Evolutionary conservation across 257 asterid genomes (phyloP).

Genomic region (Ilex asprella): DNA sequence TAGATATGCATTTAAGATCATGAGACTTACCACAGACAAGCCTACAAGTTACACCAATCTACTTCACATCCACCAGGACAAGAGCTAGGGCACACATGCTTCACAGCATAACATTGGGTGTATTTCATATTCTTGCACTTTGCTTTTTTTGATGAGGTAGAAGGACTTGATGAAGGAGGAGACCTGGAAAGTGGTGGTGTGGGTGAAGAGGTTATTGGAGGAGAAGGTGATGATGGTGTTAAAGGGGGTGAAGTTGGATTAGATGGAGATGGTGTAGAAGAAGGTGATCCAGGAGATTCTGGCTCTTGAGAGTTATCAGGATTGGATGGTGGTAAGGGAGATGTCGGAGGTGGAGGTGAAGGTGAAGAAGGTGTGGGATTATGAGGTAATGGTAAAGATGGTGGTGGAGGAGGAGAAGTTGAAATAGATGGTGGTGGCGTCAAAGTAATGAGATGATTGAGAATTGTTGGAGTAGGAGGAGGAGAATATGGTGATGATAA

Average conservation of each 20-base stretch:
- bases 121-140: constrained; percentile 34
- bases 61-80: too few species aligned
- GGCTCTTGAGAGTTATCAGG: too few species aligned
- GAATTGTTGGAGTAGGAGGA: background rate
- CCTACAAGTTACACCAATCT: too few species aligned
- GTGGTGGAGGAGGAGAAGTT: background rate
- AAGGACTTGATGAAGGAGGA: too few species aligned
- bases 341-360: background rate
- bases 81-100: too few species aligned
- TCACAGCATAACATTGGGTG: background rate
- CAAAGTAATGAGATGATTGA: background rate
- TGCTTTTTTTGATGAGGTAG: constrained; percentile 15
- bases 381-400: constrained; percentile 7
- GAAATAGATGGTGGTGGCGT: constrained; percentile 7
- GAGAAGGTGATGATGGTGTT: background rate
- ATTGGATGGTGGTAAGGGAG: constrained; percentile 8
- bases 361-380: background rate
- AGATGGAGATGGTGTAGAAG: background rate
- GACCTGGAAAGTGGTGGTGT: too few species aligned
- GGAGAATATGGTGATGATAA: background rate
- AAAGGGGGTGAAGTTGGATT: constrained; percentile 16
- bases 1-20: too few species aligned
- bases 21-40: too few species aligned
- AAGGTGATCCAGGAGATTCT: background rate
- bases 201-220: too few species aligned